These are phyloP conservation scores for Physcia stellaris DNA, from an alignment of 495 filamentous ascomycete species.

Conservation along the genomic window DNA sequence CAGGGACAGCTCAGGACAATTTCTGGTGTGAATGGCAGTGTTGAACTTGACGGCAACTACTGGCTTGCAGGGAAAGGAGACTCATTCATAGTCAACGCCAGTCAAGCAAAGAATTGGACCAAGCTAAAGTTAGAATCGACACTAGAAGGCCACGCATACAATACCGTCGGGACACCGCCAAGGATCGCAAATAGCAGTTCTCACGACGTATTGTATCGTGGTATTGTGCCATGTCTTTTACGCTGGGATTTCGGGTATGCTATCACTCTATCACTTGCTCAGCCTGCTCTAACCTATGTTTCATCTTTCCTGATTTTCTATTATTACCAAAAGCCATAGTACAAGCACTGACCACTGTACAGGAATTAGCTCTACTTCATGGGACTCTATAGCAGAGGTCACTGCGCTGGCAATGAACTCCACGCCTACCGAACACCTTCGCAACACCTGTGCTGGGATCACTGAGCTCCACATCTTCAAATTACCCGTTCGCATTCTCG, in stretches of 20 bases:
- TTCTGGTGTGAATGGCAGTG: conserved; percentile 16
- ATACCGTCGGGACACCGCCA: neutral
- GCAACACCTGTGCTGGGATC: neutral
- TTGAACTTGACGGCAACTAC: conserved; percentile 10
- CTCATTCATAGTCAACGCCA: neutral
- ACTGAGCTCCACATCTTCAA: neutral
- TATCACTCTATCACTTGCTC: too few species aligned
- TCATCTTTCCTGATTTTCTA: too few species aligned
- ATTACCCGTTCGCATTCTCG: neutral
- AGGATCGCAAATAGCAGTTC: neutral
- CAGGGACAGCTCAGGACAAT: conserved; percentile 17
- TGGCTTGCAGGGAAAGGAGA: neutral
- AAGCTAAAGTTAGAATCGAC: neutral
- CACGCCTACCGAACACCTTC: neutral
- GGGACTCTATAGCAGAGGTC: neutral
- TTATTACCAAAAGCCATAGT: too few species aligned
- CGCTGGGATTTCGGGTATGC: too few species aligned
- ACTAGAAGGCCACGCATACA: neutral
- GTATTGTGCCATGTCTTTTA: neutral
- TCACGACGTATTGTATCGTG: neutral
- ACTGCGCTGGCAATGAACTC: neutral
- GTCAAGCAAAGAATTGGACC: neutral
- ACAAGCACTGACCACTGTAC: too few species aligned
- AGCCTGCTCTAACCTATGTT: too few species aligned
- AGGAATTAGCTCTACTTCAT: neutral